Evolutionary conservation across 805 yeast genomes (phyloP), one percentile per base, ranked within the genome.

Genomic region (Barnettozyma wickerhamii): DNA sequence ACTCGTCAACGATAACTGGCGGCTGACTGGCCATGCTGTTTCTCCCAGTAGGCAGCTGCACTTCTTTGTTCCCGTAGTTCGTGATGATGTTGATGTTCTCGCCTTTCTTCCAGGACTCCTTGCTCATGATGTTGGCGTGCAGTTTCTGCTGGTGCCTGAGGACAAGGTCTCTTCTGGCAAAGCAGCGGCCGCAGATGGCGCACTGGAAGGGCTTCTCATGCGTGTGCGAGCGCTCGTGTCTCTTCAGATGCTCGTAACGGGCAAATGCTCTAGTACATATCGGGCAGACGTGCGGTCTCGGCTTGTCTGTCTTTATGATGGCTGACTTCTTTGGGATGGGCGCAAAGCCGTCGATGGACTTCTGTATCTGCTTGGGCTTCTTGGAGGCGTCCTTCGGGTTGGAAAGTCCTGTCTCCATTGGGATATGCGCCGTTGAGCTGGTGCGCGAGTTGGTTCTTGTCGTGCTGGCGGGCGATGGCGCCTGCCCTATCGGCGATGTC

Each of bases 231-330:
- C 97, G 69, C 53, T 89, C 95, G 58, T 91, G 99, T 43, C 99
- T 79, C 62, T 86, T 89, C 56, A 93, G 71, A 63, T 91, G 99
- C 63, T 91, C 99, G 36, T 87, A 71, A 40, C 99, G 74, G 2
- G 97, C 99, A 73, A 93, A 93, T 3, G 95, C 95, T 45, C 99
- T 72, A 1, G 97, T 87, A 60, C 99, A 93, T 5, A 87, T 83
- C 3, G 83, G 63, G 60, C 99, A 93, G 10, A 86, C 73, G 57
- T 87, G 95, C 1, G 98, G 98, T 43, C 98, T 71, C 12, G 98
- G 98, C 59, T 89, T 89, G 56, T 88, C 95, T 0, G 96, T 87
- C 61, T 87, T 86, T 58, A 86, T 83, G 43, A 80, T 72, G 33
- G 86, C 81, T 5, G 95, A 81, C 58, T 89, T 88, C 51, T 84